Conservation (phyloP, 139 green algal species). For the Medakamo hakoo region DNA sequence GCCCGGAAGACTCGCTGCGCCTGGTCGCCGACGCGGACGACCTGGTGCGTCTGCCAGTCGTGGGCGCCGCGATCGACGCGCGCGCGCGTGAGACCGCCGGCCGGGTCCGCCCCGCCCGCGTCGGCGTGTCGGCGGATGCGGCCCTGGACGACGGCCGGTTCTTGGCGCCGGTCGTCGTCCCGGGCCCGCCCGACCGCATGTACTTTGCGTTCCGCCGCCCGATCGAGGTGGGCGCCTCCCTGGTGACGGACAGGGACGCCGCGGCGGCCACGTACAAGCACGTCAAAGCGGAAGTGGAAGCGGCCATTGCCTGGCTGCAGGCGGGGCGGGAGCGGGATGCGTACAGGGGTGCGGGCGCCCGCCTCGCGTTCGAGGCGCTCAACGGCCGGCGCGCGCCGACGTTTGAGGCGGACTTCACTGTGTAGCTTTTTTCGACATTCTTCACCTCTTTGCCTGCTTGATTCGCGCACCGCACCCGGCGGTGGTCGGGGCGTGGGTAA, state of each 20-base stretch:
- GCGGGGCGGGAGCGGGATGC: slow-evolving; percentile 51
- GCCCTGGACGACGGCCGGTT: slow-evolving; percentile 32
- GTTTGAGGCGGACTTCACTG: slow-evolving; percentile 28
- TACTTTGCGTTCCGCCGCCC: slow-evolving; percentile 83
- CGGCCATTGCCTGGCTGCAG: slow-evolving; percentile 52
- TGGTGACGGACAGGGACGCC: slow-evolving; percentile 25
- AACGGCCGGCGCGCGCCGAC: slow-evolving; percentile 55
- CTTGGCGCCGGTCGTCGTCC: slow-evolving; percentile 32
- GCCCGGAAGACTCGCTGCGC: slow-evolving; percentile 51
- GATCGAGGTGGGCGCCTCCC: slow-evolving; percentile 19
- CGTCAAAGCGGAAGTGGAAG: slow-evolving; percentile 38
- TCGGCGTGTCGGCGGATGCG: slow-evolving; percentile 19
- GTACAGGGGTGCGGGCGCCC: slow-evolving; percentile 47
- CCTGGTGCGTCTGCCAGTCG: slow-evolving; percentile 32
- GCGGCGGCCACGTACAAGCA: slow-evolving; percentile 44
- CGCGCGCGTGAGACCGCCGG: background rate
- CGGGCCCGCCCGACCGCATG: slow-evolving; percentile 39
- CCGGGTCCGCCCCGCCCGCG: slow-evolving; percentile 15
- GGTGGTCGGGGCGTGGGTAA: too few species aligned
- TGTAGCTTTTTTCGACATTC: slow-evolving; percentile 1
- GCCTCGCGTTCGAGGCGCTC: slow-evolving; percentile 57
- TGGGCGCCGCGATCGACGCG: slow-evolving; percentile 31
- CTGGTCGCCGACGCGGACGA: slow-evolving; percentile 39
- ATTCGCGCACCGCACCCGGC: too few species aligned
- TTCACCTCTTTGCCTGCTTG: background rate